phyloP scores from a whole-genome alignment of 805 yeast genomes.

The Hanseniaspora vineae region DNA sequence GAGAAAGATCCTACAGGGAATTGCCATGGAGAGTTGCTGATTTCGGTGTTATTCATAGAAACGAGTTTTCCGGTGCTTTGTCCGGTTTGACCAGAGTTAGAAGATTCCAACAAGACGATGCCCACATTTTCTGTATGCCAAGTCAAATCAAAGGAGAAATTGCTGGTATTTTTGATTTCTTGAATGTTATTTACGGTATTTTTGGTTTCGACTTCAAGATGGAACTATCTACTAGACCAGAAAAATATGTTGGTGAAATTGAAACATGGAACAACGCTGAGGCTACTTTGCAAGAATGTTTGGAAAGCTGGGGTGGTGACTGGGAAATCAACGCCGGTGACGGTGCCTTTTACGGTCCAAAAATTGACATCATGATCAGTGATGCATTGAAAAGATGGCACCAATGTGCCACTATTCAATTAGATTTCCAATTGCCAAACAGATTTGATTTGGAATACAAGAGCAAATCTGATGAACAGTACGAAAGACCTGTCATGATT shows the following conservation, averaged over 20 bases:
- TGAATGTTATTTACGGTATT: slow-evolving; percentile 73
- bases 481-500: slow-evolving; percentile 92
- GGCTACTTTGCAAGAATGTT: slow-evolving; percentile 65
- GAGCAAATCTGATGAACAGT: slow-evolving; percentile 45
- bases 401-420: slow-evolving; percentile 97
- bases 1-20: slow-evolving; percentile 93
- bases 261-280: slow-evolving; percentile 94
- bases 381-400: slow-evolving; percentile 95
- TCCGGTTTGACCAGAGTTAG: slow-evolving; percentile 94
- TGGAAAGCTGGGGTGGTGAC: slow-evolving; percentile 71
- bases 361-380: slow-evolving; percentile 90
- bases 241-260: slow-evolving; percentile 85
- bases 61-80: slow-evolving; percentile 90
- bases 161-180: slow-evolving; percentile 71
- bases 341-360: slow-evolving; percentile 94
- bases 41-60: slow-evolving; percentile 94
- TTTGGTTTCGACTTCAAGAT: slow-evolving; percentile 92
- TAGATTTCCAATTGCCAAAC: slow-evolving; percentile 94
- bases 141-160: slow-evolving; percentile 87
- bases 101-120: slow-evolving; percentile 98
- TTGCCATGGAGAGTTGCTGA: slow-evolving; percentile 98
- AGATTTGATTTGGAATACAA: slow-evolving; percentile 87
- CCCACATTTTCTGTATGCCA: slow-evolving; percentile 90
- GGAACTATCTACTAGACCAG: slow-evolving; percentile 97
- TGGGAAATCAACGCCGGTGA: slow-evolving; percentile 97